Conservation (phyloP, 2,329 filamentous ascomycete genomes). For the Exophiala dermatitidis region DNA sequence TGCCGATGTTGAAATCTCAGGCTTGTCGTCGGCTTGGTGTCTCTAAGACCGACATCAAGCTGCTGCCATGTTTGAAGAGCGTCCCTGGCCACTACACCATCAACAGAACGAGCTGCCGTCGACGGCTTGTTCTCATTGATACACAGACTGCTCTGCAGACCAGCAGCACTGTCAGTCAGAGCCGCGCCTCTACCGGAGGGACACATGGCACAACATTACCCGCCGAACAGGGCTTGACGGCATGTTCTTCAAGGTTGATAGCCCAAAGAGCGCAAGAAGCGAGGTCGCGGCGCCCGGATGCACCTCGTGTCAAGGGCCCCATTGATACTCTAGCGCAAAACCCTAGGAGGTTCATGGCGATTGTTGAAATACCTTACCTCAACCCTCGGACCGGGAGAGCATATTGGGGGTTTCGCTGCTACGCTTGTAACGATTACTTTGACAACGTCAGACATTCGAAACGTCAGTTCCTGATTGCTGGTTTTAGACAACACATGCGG, state of each 20-base stretch:
- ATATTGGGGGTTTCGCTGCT: background rate
- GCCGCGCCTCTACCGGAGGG: background rate
- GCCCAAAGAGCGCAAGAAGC: background rate
- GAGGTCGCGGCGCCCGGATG: background rate
- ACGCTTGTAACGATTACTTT: background rate
- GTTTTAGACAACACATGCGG: background rate
- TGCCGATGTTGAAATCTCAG: background rate
- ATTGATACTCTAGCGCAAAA: background rate
- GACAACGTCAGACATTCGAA: background rate
- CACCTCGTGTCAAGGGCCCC: background rate
- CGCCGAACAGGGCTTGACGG: background rate
- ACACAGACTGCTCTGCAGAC: background rate
- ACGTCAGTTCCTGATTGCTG: background rate
- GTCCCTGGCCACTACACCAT: background rate
- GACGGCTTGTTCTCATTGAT: background rate
- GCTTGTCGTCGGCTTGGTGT: background rate
- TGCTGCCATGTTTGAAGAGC: background rate
- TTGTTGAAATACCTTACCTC: background rate
- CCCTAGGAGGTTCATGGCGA: background rate
- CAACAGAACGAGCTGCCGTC: background rate
- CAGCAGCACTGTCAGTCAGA: background rate
- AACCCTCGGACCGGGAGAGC: background rate
- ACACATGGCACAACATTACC: background rate
- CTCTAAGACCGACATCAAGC: background rate
- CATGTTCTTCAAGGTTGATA: background rate